phyloP scores from a whole-genome alignment of 139 green algal genomes.

The Chlorella sp. region DNA sequence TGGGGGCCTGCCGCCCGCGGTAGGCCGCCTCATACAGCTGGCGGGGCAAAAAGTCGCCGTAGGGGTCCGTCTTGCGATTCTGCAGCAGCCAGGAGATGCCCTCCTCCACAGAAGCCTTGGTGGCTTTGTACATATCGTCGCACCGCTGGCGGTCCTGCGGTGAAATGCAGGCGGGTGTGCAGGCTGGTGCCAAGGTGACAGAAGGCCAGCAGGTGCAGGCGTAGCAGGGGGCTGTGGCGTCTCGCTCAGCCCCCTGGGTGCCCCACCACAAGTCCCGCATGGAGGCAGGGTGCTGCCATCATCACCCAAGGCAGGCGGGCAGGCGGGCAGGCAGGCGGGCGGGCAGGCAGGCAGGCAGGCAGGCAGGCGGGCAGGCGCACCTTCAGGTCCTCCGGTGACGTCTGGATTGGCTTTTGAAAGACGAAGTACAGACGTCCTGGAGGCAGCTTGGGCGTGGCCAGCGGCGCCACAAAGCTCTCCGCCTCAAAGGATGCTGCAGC shows the following conservation, averaged over 20 bases:
- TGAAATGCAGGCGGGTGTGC: not conserved
- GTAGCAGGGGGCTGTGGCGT: no score
- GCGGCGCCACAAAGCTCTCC: constrained; percentile 66
- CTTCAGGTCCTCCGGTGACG: constrained; percentile 26
- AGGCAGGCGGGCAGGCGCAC: no score
- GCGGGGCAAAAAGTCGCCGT: constrained; percentile 70
- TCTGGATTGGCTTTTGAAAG: constrained; percentile 82
- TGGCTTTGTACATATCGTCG: constrained; percentile 67
- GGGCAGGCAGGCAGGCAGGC: no score
- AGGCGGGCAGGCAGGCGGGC: no score
- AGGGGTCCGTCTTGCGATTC: constrained; percentile 81
- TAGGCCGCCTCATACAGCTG: constrained; percentile 79
- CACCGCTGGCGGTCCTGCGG: constrained; percentile 57
- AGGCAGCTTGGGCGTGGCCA: constrained; percentile 59
- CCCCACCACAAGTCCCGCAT: no score
- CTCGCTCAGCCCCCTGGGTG: no score
- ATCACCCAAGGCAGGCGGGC: no score
- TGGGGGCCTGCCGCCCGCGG: constrained; percentile 76
- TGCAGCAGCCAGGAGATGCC: constrained; percentile 77
- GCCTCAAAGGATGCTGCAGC: constrained; percentile 22
- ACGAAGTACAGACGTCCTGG: constrained; percentile 89
- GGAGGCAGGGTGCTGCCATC: no score
- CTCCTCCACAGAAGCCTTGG: constrained; percentile 66
- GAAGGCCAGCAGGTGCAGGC: no score
- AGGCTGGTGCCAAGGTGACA: no score